These are phyloP conservation scores for Metschnikowia lunata DNA, from an alignment of 805 yeast species.

Conservation along the genomic window DNA sequence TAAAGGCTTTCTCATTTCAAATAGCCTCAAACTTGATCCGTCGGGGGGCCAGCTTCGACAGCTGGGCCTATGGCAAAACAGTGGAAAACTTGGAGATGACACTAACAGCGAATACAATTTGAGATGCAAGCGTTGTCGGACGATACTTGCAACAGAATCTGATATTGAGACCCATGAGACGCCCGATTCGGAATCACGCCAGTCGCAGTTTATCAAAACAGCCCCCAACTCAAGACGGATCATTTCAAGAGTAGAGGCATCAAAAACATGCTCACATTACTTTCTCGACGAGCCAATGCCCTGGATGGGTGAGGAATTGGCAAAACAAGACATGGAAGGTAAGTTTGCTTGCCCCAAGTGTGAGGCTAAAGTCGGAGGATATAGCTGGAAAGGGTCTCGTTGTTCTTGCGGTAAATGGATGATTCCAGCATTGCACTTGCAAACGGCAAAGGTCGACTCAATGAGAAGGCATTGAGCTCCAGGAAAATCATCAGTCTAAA, in stretches of 20 bases:
- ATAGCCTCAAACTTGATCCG: conserved; percentile 19
- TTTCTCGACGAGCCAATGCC: conserved; percentile 75
- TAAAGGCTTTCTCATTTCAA: conserved; percentile 24
- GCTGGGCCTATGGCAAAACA: conserved; percentile 10
- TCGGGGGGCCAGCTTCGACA: conserved; percentile 11
- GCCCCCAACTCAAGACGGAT: conserved; percentile 61
- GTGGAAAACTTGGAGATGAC: background rate
- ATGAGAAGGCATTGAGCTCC: conserved; percentile 21
- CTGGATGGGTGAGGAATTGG: conserved; percentile 87
- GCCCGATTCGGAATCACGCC: conserved; percentile 62
- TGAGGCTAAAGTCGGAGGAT: conserved; percentile 80
- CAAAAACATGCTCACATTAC: conserved; percentile 70
- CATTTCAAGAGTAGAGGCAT: conserved; percentile 53
- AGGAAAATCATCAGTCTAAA: no score
- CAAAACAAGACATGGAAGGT: conserved; percentile 77
- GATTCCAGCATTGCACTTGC: conserved; percentile 83
- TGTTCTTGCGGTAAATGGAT: conserved; percentile 97
- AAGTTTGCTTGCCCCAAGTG: conserved; percentile 84
- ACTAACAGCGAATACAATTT: conserved; percentile 23
- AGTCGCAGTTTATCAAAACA: conserved; percentile 59
- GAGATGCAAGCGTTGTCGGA: conserved; percentile 82
- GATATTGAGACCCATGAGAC: conserved; percentile 63
- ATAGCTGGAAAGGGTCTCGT: conserved; percentile 90
- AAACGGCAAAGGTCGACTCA: conserved; percentile 75
- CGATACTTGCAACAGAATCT: conserved; percentile 56